Conservation (phyloP, 169 alveolate genomes). For the Eimeria brunetti region DNA sequence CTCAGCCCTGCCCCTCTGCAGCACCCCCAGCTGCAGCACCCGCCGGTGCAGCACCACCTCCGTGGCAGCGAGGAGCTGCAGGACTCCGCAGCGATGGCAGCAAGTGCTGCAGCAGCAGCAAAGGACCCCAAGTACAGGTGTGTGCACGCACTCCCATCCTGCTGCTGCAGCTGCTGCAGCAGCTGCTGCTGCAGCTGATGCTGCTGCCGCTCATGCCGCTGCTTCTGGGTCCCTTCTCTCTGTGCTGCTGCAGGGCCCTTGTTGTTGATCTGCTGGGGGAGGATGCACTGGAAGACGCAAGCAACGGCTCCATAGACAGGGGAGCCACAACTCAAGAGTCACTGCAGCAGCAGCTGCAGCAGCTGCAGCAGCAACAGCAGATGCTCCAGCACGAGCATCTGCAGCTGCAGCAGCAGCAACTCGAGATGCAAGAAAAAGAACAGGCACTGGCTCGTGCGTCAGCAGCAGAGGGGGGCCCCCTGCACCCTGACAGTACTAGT, state of each 20-base stretch:
- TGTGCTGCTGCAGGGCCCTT: slow-evolving; percentile 39
- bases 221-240: neutral
- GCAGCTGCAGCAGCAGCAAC: slow-evolving; percentile 75
- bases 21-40: slow-evolving; percentile 59
- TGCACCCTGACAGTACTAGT: neutral
- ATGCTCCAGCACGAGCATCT: slow-evolving; percentile 59
- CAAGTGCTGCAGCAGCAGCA: slow-evolving; percentile 59
- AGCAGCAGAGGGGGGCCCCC: slow-evolving; percentile 32
- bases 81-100: neutral
- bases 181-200: slow-evolving; percentile 10
- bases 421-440: slow-evolving; percentile 48
- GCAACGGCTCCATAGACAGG: slow-evolving; percentile 60
- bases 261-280: slow-evolving; percentile 65
- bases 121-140: slow-evolving; percentile 65
- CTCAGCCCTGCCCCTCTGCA: slow-evolving; percentile 12
- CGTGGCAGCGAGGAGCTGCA: slow-evolving; percentile 1
- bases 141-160: slow-evolving; percentile 7
- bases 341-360: slow-evolving; percentile 63
- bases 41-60: slow-evolving; percentile 21
- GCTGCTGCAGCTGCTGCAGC: slow-evolving; percentile 12
- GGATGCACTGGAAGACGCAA: slow-evolving; percentile 67
- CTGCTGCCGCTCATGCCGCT: neutral
- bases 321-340: slow-evolving; percentile 44
- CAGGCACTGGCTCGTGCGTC: slow-evolving; percentile 50
- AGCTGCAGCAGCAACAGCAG: slow-evolving; percentile 72